Conservation (phyloP, 495 filamentous ascomycete species). For the Tuber calosporum region DNA sequence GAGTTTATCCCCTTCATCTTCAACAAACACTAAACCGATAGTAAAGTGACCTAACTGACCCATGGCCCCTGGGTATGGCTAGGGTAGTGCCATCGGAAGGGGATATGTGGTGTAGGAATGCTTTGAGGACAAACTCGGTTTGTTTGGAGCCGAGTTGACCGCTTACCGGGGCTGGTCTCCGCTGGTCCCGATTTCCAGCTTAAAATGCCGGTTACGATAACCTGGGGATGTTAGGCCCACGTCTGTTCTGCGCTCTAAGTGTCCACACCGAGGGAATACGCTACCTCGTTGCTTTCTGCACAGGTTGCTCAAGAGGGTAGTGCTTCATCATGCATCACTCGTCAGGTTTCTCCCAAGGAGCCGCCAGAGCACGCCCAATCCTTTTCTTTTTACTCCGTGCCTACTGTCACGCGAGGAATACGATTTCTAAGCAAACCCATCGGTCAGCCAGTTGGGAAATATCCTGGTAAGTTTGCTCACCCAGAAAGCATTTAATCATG, state of each 20-base stretch:
- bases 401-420: not conserved
- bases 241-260: not conserved
- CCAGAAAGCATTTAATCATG: not conserved
- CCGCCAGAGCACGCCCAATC: not conserved
- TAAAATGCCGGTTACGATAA: not conserved
- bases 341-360: not conserved
- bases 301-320: not conserved
- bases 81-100: not conserved
- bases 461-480: not conserved
- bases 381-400: not conserved
- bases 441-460: not conserved
- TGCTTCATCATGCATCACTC: slow-evolving; percentile 4
- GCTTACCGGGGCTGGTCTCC: not conserved
- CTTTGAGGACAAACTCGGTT: not conserved
- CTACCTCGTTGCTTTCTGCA: not conserved
- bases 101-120: not conserved
- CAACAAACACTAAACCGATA: not conserved
- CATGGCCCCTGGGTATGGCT: not conserved
- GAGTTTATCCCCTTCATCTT: not conserved
- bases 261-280: not conserved
- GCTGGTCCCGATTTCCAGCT: not conserved
- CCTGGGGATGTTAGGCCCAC: not conserved
- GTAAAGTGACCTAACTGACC: not conserved
- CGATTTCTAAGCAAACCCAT: not conserved
- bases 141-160: not conserved